phyloP scores from a whole-genome alignment of 2,329 filamentous ascomycete genomes.

The Sporothrix curviconia region DNA sequence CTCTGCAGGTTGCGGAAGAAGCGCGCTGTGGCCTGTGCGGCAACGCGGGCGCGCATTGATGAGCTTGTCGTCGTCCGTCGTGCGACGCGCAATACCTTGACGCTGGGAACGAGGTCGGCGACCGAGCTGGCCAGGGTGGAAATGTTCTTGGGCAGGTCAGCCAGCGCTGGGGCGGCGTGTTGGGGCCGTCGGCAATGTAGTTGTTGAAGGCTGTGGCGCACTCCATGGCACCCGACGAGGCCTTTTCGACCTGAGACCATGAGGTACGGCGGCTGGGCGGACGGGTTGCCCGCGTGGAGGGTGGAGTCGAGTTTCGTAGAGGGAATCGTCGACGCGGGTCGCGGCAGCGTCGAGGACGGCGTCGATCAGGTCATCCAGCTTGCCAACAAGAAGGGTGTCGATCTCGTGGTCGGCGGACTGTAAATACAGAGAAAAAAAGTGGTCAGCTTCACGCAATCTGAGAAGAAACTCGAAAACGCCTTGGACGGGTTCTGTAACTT shows the following conservation, averaged over 20 bases:
- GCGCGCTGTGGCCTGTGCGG: slow-evolving; percentile 79
- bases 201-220: slow-evolving; percentile 98
- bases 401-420: slow-evolving; percentile 81
- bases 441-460: neutral
- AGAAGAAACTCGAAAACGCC: neutral
- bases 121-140: slow-evolving; percentile 85
- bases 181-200: slow-evolving; percentile 93
- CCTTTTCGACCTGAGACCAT: slow-evolving; percentile 96
- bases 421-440: slow-evolving; percentile 43
- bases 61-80: slow-evolving; percentile 92
- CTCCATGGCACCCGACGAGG: slow-evolving; percentile 87
- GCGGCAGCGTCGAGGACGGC: slow-evolving; percentile 91
- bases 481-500: neutral
- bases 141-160: slow-evolving; percentile 84
- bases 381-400: slow-evolving; percentile 79
- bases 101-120: slow-evolving; percentile 90
- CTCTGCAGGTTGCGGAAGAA: slow-evolving; percentile 95
- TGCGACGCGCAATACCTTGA: slow-evolving; percentile 87
- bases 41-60: slow-evolving; percentile 74
- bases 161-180: slow-evolving; percentile 52
- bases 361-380: slow-evolving; percentile 97
- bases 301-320: slow-evolving; percentile 96
- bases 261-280: slow-evolving; percentile 88
- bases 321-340: slow-evolving; percentile 86
- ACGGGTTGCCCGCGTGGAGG: slow-evolving; percentile 98